Evolutionary conservation across 305 asterid genomes (phyloP), one percentile per base, ranked within the genome.

Genomic region (Rubia peregrina): DNA sequence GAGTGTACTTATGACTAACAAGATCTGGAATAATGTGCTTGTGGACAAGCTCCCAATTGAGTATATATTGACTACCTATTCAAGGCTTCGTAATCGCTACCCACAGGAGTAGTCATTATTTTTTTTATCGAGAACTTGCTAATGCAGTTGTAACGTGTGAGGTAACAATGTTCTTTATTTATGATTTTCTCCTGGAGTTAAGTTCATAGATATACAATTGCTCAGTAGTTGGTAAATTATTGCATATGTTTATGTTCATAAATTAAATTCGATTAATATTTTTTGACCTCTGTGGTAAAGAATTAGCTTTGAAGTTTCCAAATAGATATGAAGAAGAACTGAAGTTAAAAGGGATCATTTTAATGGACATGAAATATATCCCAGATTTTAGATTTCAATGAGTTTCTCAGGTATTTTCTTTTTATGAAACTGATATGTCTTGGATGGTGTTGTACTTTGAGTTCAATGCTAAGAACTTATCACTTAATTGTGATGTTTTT

Each of bases 71-170:
- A 91, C 99, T 40, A 95, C 99, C 19, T 98, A 95, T 86, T 85
- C 99, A 77, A 87, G 99, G 79, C 87, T 91, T 22, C 96, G 95
- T 60, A 91, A 97, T 81, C 89, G 96, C 75, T 95, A 80, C 83
- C 96, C 95, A 16, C 97, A 91, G 81, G 99, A 91, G 86, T 96
- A 87, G 76, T 80, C 87, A 44, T 81, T 95, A 75, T 95, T 95
- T 85, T 91, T 96, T 94, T 95, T 91, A 78, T 78, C 83, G 98
- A 78, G 98, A 95, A 76, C 97, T 98, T 68, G 98, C 97, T 48
- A 88, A 92, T 14, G 81, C 90, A 69, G 95, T 91, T 74, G 99
- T 91, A 74, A 87, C 91, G 40, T 91, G 99, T 42, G 97, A 95
- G 99, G 98, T 95, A 78, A 70, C 59, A 48, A n/a, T 53, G 41